These are phyloP conservation scores for Trichoderma asperelloides DNA, from an alignment of 495 filamentous ascomycete species.

Conservation along the genomic window DNA sequence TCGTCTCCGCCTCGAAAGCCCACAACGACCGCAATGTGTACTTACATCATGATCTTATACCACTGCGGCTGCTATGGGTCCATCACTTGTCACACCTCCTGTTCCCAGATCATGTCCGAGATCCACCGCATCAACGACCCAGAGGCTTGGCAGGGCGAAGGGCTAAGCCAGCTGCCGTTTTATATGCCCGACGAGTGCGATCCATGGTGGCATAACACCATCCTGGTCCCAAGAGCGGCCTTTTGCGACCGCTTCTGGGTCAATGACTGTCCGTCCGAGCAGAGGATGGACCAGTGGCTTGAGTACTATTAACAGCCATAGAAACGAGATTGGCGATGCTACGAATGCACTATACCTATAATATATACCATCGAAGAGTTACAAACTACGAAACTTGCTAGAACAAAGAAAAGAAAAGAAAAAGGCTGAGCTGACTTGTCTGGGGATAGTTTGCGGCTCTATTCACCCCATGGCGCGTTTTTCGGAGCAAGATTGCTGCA, in stretches of 20 bases:
- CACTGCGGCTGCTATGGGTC: conserved; percentile 7
- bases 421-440: too few relatives aligned
- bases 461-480: neutral
- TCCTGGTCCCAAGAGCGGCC: neutral
- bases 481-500: neutral
- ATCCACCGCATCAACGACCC: conserved; percentile 7
- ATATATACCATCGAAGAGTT: too few relatives aligned
- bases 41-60: neutral
- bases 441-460: neutral
- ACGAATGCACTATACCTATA: neutral
- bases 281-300: neutral
- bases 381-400: too few relatives aligned
- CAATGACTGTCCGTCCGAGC: neutral
- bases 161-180: neutral
- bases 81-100: neutral
- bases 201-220: conserved; percentile 1
- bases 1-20: neutral
- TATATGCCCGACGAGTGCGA: neutral
- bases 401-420: too few relatives aligned
- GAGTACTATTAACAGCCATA: neutral
- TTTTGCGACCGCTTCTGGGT: neutral
- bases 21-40: neutral
- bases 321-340: neutral
- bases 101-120: neutral
- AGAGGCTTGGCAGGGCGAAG: conserved; percentile 8